Conservation (phyloP, 176 grass and related monocot species). For the Oryza longistaminata region DNA sequence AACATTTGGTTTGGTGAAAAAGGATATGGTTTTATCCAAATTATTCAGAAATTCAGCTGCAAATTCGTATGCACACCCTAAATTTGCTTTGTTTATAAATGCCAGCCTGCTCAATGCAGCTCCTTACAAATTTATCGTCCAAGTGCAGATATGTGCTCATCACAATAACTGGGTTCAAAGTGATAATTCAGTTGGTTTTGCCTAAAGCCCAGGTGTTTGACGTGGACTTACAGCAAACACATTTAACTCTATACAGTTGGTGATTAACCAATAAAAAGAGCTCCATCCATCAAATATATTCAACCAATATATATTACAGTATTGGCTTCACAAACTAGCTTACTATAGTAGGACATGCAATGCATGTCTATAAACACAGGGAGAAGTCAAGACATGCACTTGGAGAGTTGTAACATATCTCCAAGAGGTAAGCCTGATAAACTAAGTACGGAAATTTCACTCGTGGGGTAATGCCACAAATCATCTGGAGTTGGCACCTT, state of each 20-base stretch:
- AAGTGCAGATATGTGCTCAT: background rate
- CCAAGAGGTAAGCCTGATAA: background rate
- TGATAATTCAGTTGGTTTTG: background rate
- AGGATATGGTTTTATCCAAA: background rate
- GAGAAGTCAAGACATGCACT: background rate
- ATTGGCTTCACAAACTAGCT: background rate
- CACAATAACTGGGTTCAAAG: background rate
- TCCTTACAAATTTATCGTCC: background rate
- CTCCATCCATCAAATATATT: background rate
- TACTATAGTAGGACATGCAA: background rate
- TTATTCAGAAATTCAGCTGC: background rate
- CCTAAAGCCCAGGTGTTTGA: background rate
- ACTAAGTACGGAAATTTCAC: background rate
- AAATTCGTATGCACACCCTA: background rate
- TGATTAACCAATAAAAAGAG: too few relatives aligned
- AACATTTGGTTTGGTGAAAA: background rate
- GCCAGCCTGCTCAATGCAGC: background rate
- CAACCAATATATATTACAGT: background rate
- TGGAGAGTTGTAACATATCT: background rate
- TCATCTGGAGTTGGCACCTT: background rate
- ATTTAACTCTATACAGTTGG: background rate
- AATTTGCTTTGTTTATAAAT: conserved; percentile 2
- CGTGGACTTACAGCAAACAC: background rate
- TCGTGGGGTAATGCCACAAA: background rate
- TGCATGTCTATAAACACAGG: background rate